Conservation (phyloP, 257 asterid species). For the Petrea volubilis region DNA sequence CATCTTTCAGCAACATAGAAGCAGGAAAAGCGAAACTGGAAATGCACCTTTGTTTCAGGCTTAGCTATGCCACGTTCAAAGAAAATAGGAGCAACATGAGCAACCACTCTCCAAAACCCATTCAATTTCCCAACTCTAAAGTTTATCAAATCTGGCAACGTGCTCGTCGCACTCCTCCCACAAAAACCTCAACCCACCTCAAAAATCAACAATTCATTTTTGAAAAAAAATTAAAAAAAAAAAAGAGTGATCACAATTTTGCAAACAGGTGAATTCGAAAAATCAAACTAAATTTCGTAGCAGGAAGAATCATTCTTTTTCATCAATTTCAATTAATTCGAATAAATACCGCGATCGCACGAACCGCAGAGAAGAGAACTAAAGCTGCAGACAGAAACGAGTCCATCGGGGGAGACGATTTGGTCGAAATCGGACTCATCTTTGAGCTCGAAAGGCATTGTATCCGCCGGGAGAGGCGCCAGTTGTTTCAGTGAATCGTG, state of each 20-base stretch:
- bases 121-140: conserved; percentile 79
- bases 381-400: conserved; percentile 80
- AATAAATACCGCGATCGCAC: conserved; percentile 22
- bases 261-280: too few species aligned
- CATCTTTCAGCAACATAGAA: too few species aligned
- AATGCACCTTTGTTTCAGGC: conserved; percentile 90
- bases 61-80: conserved; percentile 88
- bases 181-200: conserved; percentile 19
- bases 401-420: conserved; percentile 76
- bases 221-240: too few species aligned
- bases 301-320: too few species aligned
- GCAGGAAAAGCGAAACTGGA: too few species aligned
- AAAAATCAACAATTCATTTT: neutral
- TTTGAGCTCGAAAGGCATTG: conserved; percentile 55
- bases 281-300: too few species aligned
- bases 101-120: conserved; percentile 90
- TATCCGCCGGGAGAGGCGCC: conserved; percentile 22
- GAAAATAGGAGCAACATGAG: conserved; percentile 91
- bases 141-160: conserved; percentile 87
- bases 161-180: conserved; percentile 94
- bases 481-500: conserved; percentile 24
- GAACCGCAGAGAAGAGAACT: conserved; percentile 95
- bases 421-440: conserved; percentile 72
- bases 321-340: neutral
- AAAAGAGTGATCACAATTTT: too few species aligned